These are phyloP conservation scores for Telfairia occidentalis DNA, from an alignment of 331 rosid species.

Conservation along the genomic window DNA sequence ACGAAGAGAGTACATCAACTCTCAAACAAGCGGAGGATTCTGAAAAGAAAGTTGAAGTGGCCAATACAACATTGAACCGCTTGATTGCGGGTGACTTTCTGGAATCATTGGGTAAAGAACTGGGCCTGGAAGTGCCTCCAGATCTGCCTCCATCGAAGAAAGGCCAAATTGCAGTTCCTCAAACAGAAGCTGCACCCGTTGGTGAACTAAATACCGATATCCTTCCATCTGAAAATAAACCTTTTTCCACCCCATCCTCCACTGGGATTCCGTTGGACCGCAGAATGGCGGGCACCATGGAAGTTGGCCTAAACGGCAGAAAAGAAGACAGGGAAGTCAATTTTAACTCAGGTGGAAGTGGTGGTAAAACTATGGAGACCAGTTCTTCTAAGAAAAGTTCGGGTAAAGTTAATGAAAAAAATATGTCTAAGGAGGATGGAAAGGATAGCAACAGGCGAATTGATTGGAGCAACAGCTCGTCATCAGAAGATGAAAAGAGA, in stretches of 20 bases:
- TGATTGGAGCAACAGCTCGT: conserved; percentile 31
- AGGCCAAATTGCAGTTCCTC: conserved; percentile 21
- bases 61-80: conserved; percentile 67
- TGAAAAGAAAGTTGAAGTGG: conserved; percentile 78
- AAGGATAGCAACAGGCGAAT: conserved; percentile 22
- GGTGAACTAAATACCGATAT: conserved; percentile 17
- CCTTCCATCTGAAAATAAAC: conserved; percentile 20
- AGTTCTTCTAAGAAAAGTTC: conserved; percentile 22
- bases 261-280: conserved; percentile 5
- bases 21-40: conserved; percentile 43
- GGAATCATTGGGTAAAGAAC: conserved; percentile 93
- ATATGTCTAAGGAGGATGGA: conserved; percentile 27
- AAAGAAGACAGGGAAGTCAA: conserved; percentile 21
- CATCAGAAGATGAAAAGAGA: conserved; percentile 55
- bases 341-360: conserved; percentile 26
- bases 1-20: conserved; percentile 46
- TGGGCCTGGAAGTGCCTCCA: conserved; percentile 88
- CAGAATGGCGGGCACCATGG: conserved; percentile 20
- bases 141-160: conserved; percentile 50
- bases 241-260: conserved; percentile 6
- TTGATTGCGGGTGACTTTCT: conserved; percentile 92
- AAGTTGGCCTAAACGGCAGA: conserved; percentile 21
- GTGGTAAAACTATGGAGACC: conserved; percentile 22
- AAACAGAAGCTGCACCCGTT: conserved; percentile 28
- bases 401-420: conserved; percentile 16